Percentiles rank a stretch among this genome's conserved stretches.
Conservation (phyloP, 1,284 basidiomycete genomes). For the Irpex lacteus region DNA sequence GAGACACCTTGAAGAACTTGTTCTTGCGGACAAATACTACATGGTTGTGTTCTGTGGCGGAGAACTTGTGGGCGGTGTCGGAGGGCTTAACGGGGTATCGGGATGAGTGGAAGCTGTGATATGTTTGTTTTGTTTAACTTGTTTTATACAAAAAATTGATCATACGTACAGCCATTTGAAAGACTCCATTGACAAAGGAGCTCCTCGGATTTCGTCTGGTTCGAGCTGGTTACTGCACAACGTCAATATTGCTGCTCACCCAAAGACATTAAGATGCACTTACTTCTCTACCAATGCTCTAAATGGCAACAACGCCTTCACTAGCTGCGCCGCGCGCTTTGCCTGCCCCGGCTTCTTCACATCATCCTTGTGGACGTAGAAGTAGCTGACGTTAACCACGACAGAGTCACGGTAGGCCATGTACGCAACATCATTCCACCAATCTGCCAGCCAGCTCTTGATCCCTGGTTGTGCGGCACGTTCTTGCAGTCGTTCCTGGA, state of each 20-base stretch:
- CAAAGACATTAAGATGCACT: conserved; percentile 23
- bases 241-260: not conserved
- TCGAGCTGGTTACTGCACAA: conserved; percentile 69
- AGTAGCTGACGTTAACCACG: conserved; percentile 94
- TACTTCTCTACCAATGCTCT: conserved; percentile 79
- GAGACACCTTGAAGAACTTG: conserved; percentile 82
- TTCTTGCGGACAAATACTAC: conserved; percentile 92
- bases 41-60: conserved; percentile 77
- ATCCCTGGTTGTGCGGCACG: conserved; percentile 62
- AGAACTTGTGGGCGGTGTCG: conserved; percentile 85
- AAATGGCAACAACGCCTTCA: conserved; percentile 86
- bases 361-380: conserved; percentile 86
- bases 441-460: conserved; percentile 90
- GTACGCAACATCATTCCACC: conserved; percentile 97
- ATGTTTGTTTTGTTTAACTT: too few relatives aligned
- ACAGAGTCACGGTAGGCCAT: conserved; percentile 88
- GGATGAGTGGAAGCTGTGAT: conserved; percentile 78
- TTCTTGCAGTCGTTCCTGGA: conserved; percentile 81
- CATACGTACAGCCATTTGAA: conserved; percentile 80
- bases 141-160: too few relatives aligned
- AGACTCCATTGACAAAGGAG: conserved; percentile 91
- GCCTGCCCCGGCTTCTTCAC: conserved; percentile 52
- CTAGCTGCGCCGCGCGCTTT: conserved; percentile 72
- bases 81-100: conserved; percentile 84
- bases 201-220: conserved; percentile 84